Base-by-base conservation (phyloP, 2,329 filamentous ascomycete genomes). In the Periconia macrospinosa region DNA sequence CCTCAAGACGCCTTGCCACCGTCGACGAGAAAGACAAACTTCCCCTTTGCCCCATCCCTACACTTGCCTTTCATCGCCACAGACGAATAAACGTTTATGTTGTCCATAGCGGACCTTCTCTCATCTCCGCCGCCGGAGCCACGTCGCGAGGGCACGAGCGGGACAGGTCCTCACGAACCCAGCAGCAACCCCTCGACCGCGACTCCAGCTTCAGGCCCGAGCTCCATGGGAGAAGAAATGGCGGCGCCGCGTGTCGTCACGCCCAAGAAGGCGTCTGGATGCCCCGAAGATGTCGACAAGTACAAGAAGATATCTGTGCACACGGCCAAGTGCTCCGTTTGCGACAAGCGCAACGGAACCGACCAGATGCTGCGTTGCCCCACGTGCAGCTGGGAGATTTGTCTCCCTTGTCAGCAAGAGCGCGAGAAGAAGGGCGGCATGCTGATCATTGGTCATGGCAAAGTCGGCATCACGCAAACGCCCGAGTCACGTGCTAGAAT, bases 281-380 rank as follows among this genome's bases (percentile, higher is more conserved):
- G 43, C 43, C 13, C 43, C 7, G 27, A 2, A 1, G 27, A 33
- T 11, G 7, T 17, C 2, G 13, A 30, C 43, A 33, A 65, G 53
- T 66, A 71, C 50, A 49, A 23, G 0, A 47, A 49, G 10, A 55
- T 74, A 23, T 57, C 41, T 0, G 66, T 73, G 8, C 71, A 71
- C 44, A 74, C 72, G 0, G 70, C 72, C n/a, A 74, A 74, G 48
- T 74, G 72, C 47, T 66, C 68, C 2, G 61, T 63, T 15, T 74
- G 72, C 56, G 70, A 74, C 45, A 45, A 58, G 41, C 67, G 71
- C 14, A 74, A 73, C 42, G 62, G 53, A 42, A 59, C 58, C 10
- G 11, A 60, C 52, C 1, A 40, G 41, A 69, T 74, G 63, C 58
- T 62, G 2, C 68, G 70, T 18, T 74, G 72, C 43, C 65, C 63